A percentile compares a stretch with the other conserved stretches of the same genome.
These are phyloP conservation scores for Candida peoriensis DNA, from an alignment of 805 yeast species.

Conservation along the genomic window DNA sequence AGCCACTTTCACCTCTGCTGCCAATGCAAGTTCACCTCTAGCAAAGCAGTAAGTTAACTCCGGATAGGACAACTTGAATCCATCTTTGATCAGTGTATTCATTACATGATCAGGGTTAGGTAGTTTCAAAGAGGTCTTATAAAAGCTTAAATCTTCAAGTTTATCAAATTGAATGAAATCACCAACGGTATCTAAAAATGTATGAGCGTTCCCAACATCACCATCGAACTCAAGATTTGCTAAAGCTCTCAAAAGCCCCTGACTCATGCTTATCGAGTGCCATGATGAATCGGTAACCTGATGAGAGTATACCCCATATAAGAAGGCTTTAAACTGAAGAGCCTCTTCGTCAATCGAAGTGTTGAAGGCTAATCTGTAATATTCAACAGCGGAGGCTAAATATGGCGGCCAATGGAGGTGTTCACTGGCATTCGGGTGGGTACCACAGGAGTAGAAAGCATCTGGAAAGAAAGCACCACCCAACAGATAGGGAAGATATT, in stretches of 20 bases:
- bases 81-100: conserved; percentile 33
- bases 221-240: conserved; percentile 52
- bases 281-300: conserved; percentile 63
- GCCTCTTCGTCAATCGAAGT: conserved; percentile 24
- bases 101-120: conserved; percentile 39
- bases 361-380: conserved; percentile 25
- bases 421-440: conserved; percentile 49
- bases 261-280: conserved; percentile 54
- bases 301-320: conserved; percentile 55
- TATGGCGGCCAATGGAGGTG: conserved; percentile 70
- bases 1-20: conserved; percentile 35
- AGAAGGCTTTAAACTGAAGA: conserved; percentile 42
- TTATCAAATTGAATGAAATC: conserved; percentile 48
- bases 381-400: conserved; percentile 38
- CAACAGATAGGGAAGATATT: conserved; percentile 29
- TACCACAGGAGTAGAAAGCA: conserved; percentile 57
- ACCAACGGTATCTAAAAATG: conserved; percentile 56
- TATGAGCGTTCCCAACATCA: conserved; percentile 44
- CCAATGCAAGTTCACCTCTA: conserved; percentile 48
- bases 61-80: conserved; percentile 29
- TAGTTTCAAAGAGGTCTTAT: conserved; percentile 32
- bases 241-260: conserved; percentile 51
- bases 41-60: conserved; percentile 45
- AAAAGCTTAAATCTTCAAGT: conserved; percentile 23
- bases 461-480: conserved; percentile 71